Percentiles rank a stretch among this genome's conserved stretches.
These are phyloP conservation scores for Iris macrosiphon DNA, from an alignment of 106 monocot genomes.

Conservation along the genomic window DNA sequence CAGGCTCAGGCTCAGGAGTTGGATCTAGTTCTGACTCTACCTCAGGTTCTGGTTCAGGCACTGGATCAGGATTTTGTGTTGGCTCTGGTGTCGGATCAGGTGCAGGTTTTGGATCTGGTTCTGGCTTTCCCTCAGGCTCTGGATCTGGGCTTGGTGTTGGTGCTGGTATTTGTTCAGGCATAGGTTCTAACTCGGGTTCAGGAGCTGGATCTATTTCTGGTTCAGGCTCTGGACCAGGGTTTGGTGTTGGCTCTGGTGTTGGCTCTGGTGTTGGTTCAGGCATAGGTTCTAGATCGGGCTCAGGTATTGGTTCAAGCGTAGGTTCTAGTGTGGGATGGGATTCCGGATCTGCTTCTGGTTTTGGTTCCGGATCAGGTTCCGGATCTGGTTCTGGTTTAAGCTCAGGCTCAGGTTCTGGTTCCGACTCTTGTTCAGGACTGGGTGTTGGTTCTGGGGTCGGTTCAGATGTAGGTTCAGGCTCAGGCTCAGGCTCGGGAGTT, in stretches of 20 bases:
- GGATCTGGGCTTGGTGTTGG: too few species aligned
- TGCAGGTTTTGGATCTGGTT: not conserved
- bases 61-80: too few species aligned
- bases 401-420: too few species aligned
- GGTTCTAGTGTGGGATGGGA: too few species aligned
- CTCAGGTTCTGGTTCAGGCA: not conserved
- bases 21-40: slow-evolving; percentile 7
- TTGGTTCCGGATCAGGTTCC: not conserved
- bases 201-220: not conserved
- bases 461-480: not conserved
- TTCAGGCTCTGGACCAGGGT: not conserved
- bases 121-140: too few species aligned
- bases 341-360: too few species aligned
- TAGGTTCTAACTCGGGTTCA: slow-evolving; percentile 9
- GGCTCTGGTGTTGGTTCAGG: slow-evolving; percentile 5
- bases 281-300: slow-evolving; percentile 7
- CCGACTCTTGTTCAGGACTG: too few species aligned
- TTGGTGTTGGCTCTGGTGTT: not conserved
- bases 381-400: too few species aligned
- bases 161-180: not conserved
- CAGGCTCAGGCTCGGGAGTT: not conserved
- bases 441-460: too few species aligned
- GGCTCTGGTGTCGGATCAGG: too few species aligned
- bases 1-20: not conserved
- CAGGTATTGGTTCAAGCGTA: too few species aligned